phyloP scores from a whole-genome alignment of 371 early-diverging fungal genomes.

The Dentiscutata heterogama region DNA sequence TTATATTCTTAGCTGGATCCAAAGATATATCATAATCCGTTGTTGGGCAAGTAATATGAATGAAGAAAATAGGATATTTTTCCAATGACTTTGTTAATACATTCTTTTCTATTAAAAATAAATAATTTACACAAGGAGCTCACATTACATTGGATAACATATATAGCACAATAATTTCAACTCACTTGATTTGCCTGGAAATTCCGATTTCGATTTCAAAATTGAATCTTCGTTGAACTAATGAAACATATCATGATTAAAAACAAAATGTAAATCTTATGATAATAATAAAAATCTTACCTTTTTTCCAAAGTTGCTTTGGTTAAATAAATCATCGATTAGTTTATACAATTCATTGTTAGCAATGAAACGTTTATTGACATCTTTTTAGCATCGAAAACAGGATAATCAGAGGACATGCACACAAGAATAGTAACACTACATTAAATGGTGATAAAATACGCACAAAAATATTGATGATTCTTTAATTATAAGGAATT shows the following conservation, averaged over 20 bases:
- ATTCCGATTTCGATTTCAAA: background rate
- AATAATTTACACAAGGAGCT: too few relatives aligned
- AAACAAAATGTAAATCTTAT: background rate
- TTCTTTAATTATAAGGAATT: constrained; percentile 43
- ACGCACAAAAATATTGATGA: constrained; percentile 58
- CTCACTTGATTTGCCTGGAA: background rate
- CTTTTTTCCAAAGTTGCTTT: constrained; percentile 50
- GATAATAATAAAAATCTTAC: background rate
- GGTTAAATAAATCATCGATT: constrained; percentile 54
- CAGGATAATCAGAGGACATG: background rate
- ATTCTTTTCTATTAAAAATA: constrained; percentile 1
- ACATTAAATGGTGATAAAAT: background rate
- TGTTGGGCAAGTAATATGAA: constrained; percentile 58
- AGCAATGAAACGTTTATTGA: constrained; percentile 60
- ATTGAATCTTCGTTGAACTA: background rate
- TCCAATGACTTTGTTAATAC: background rate
- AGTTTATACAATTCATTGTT: constrained; percentile 56
- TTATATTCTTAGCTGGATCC: constrained; percentile 57
- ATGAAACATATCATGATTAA: background rate
- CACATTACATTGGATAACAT: too few relatives aligned
- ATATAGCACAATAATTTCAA: too few relatives aligned
- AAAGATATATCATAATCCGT: constrained; percentile 59
- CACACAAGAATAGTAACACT: background rate
- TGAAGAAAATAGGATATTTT: constrained; percentile 61
- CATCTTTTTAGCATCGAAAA: constrained; percentile 7